Conservation (phyloP, 768 basidiomycete genomes). For the Auriscalpium orientale region DNA sequence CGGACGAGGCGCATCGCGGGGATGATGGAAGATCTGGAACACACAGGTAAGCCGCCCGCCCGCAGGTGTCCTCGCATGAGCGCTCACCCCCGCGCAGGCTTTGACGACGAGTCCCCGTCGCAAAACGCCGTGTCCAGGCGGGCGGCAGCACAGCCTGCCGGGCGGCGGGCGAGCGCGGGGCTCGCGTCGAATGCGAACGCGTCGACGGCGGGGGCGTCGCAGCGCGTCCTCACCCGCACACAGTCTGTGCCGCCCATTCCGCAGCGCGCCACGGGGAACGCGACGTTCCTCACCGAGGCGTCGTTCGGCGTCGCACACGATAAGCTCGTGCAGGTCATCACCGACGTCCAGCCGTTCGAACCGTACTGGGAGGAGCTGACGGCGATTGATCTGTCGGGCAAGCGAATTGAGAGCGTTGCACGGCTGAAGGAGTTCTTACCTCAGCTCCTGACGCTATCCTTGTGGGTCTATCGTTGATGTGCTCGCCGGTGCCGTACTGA, state of each 20-base stretch:
- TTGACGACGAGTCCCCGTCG: conserved; percentile 47
- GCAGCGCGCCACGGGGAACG: conserved; percentile 26
- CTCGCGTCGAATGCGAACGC: conserved; percentile 17
- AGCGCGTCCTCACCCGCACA: background rate
- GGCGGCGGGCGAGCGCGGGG: conserved; percentile 30
- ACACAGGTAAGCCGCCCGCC: conserved; percentile 43
- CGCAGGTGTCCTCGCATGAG: conserved; percentile 1
- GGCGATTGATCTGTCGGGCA: conserved; percentile 65
- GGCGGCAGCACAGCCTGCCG: conserved; percentile 39
- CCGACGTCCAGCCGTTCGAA: conserved; percentile 90
- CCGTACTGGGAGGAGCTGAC: conserved; percentile 86
- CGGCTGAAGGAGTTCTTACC: conserved; percentile 88
- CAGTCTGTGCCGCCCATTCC: background rate
- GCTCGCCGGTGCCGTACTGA: background rate
- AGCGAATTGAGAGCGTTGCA: conserved; percentile 74
- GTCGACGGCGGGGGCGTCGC: conserved; percentile 17
- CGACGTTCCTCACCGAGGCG: conserved; percentile 88
- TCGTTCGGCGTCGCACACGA: conserved; percentile 95
- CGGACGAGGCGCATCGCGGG: conserved; percentile 77
- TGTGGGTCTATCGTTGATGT: conserved; percentile 43
- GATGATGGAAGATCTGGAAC: conserved; percentile 69
- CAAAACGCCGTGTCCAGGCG: conserved; percentile 40
- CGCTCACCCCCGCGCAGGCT: conserved; percentile 12
- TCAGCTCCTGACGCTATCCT: conserved; percentile 57
- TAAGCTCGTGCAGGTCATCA: conserved; percentile 83